phyloP scores from a whole-genome alignment of 257 asterid genomes.

The Paraleonurus japonicus region DNA sequence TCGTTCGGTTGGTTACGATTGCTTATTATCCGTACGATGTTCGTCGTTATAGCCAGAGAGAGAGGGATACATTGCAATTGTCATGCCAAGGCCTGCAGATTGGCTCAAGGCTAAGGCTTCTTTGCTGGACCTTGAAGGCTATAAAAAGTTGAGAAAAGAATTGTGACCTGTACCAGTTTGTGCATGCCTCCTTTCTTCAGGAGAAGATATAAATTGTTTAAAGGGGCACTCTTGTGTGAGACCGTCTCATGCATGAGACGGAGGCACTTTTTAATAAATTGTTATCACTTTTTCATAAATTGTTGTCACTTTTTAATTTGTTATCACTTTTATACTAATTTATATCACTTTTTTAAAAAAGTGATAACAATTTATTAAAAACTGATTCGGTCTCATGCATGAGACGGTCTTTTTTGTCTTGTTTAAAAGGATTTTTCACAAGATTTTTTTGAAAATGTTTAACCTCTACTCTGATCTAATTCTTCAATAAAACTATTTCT shows the following conservation, averaged over 20 bases:
- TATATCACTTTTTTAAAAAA: too few species aligned
- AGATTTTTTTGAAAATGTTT: background rate
- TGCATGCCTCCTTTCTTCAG: constrained; percentile 8
- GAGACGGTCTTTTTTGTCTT: too few species aligned
- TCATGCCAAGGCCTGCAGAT: constrained; percentile 87
- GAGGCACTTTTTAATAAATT: too few species aligned
- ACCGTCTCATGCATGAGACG: too few species aligned
- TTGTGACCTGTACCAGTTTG: constrained; percentile 19
- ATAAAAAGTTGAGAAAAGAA: constrained; percentile 45
- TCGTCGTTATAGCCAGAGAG: constrained; percentile 59
- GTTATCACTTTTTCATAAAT: too few species aligned
- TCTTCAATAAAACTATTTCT: too few species aligned
- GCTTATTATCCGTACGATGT: background rate
- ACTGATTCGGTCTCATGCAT: too few species aligned
- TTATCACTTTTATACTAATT: too few species aligned
- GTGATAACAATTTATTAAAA: too few species aligned
- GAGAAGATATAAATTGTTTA: background rate
- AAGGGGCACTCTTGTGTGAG: too few species aligned
- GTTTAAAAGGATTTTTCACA: background rate
- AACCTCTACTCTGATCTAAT: background rate
- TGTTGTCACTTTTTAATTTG: too few species aligned
- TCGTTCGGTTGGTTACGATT: background rate
- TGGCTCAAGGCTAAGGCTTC: constrained; percentile 79
- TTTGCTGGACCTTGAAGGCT: constrained; percentile 53
- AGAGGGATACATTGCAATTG: constrained; percentile 88